phyloP scores from a whole-genome alignment of 139 green algal species.

The Chlorella sp. region DNA sequence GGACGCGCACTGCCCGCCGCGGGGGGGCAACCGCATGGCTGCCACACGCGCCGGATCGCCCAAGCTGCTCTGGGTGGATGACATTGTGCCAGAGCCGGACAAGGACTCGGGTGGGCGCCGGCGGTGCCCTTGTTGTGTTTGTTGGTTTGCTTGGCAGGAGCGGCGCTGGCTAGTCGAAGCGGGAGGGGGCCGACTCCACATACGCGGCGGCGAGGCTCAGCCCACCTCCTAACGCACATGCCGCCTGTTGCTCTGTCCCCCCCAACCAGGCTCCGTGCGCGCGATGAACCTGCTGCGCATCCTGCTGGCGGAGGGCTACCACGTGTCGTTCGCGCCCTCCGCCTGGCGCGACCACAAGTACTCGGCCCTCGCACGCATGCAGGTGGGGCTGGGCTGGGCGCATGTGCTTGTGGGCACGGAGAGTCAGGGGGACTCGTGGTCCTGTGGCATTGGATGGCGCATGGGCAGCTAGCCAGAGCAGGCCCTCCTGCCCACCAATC shows the following conservation, averaged over 20 bases:
- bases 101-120: slow-evolving; percentile 8
- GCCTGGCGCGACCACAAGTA: too few species aligned
- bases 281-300: slow-evolving; percentile 15
- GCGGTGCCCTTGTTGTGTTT: not conserved
- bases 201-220: too few species aligned
- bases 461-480: too few species aligned
- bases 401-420: too few species aligned
- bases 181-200: too few species aligned
- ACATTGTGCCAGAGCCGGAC: slow-evolving; percentile 32
- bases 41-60: not conserved
- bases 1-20: not conserved
- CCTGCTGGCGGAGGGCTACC: slow-evolving; percentile 13
- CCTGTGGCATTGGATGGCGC: too few species aligned
- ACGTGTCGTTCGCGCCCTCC: slow-evolving; percentile 5
- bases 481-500: too few species aligned
- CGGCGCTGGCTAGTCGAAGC: too few species aligned
- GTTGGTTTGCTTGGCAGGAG: not conserved
- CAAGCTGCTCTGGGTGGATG: slow-evolving; percentile 30
- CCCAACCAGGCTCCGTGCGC: slow-evolving; percentile 22
- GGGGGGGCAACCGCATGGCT: not conserved
- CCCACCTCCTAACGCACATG: too few species aligned
- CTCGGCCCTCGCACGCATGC: too few species aligned
- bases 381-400: too few species aligned
- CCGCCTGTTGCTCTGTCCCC: not conserved
- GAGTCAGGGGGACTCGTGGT: too few species aligned